phyloP scores from a whole-genome alignment of 805 yeast genomes.

The Ogataea paraovalis region DNA sequence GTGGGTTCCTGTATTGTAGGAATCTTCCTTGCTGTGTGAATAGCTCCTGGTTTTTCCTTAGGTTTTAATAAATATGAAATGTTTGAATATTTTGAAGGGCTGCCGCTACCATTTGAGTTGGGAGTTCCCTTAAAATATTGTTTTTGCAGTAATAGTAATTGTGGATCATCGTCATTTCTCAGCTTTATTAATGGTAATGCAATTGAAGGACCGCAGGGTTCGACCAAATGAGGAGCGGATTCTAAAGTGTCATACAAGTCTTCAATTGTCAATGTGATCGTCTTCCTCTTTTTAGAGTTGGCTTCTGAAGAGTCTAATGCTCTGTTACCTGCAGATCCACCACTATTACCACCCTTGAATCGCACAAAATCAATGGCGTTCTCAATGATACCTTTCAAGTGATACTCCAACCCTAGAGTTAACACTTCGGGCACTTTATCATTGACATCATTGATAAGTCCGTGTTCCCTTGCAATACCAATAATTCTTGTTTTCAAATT shows the following conservation, averaged over 20 bases:
- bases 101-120: conserved; percentile 1
- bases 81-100: conserved; percentile 22
- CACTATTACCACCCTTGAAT: conserved; percentile 50
- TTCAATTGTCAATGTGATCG: conserved; percentile 52
- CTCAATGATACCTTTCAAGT: conserved; percentile 70
- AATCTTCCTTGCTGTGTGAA: background rate
- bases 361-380: conserved; percentile 69
- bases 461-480: conserved; percentile 86
- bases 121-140: conserved; percentile 2
- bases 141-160: conserved; percentile 15
- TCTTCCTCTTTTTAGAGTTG: conserved; percentile 13
- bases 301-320: conserved; percentile 5
- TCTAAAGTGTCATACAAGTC: conserved; percentile 64
- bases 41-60: conserved; percentile 2
- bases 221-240: conserved; percentile 62
- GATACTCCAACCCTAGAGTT: conserved; percentile 76
- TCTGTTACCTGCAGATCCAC: conserved; percentile 33
- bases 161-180: conserved; percentile 51
- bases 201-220: conserved; percentile 59
- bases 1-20: background rate
- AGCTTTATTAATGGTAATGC: conserved; percentile 47
- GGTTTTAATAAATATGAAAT: conserved; percentile 28
- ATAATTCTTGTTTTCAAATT: conserved; percentile 62
- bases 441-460: conserved; percentile 76
- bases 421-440: conserved; percentile 76